Evolutionary conservation across 768 basidiomycete species (phyloP), one percentile per base, ranked within the genome.

Genomic region (Trametes coccinea): DNA sequence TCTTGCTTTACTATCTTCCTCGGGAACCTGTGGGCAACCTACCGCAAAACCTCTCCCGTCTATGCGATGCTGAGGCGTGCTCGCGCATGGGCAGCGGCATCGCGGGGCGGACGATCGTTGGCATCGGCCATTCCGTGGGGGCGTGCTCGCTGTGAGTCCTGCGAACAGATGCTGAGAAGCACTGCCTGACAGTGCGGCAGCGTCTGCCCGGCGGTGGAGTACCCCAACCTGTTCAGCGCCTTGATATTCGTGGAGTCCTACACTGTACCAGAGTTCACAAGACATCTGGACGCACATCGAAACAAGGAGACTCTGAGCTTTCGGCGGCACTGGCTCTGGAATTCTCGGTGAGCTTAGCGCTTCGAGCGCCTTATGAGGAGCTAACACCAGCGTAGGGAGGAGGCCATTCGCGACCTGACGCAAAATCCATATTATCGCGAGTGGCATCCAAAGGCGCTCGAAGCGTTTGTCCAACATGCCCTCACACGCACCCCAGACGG

Each of bases 121-220:
- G 80, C 2, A 75, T 92, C 4, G 93, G 93, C 0, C 95, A 96
- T 70, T 95, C 92, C 0, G 85, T 91, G 52, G 91, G 95, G 22
- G 93, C 90, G 1, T 87, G 86, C 67, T 84, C 86, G 1, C 80
- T 84, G 87, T 92, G 69, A 69, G 90, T 79, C 48, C 39, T 39
- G 8, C 13, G 39, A 39, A 39, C 39, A 41, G 6, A 16, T 45
- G 9, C n/a, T 9, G 17, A 14, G n/a, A 6, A 14, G 8, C 44
- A 6, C 40, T 45, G 44, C 5, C 45, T 14, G 17, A 48, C 9
- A 9, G 10, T 37, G 29, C 17, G 7, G 49, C 65, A 91, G 88
- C 17, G 71, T 82, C 17, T 80, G 85, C 45, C 89, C 85, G 1
- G 88, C 90, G 4, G 64, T 86, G 31, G 78, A 81, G 45, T 76